Percentiles rank a stretch among this genome's conserved stretches.
These are phyloP conservation scores for Populus davidiana DNA, from an alignment of 345 rosid species.

Conservation along the genomic window DNA sequence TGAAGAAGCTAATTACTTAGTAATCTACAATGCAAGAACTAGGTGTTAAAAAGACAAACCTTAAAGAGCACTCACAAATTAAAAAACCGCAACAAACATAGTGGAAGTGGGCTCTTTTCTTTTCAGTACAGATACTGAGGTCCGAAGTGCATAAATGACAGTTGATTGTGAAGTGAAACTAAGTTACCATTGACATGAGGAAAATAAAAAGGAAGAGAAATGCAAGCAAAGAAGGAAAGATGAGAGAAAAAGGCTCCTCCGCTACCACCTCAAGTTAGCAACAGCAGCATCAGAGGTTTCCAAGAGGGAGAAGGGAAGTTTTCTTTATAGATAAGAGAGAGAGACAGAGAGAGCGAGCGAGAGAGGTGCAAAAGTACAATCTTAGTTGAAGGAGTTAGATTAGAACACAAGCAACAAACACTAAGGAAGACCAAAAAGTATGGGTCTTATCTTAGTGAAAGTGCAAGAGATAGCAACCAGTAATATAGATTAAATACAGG, in stretches of 20 bases:
- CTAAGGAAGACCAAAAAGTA: background rate
- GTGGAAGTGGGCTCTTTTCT: conserved; percentile 2
- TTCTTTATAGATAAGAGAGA: background rate
- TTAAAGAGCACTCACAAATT: conserved; percentile 1
- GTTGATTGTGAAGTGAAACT: background rate
- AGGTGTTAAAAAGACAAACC: background rate
- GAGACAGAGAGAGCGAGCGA: background rate
- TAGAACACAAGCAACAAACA: conserved; percentile 18
- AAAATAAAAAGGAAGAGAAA: background rate
- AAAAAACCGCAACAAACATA: background rate
- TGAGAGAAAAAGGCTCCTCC: background rate
- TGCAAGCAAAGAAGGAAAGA: background rate
- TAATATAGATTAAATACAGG: conserved; percentile 19
- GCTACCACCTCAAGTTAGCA: background rate
- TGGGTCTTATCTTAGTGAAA: conserved; percentile 22
- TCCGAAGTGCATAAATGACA: background rate
- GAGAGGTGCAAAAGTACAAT: background rate
- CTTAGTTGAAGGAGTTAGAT: conserved; percentile 15
- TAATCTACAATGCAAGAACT: background rate
- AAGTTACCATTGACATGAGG: background rate
- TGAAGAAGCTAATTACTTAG: background rate
- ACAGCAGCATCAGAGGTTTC: background rate
- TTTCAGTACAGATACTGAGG: background rate
- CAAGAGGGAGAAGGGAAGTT: background rate
- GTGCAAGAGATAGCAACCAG: conserved; percentile 16